Percentiles rank a stretch among this genome's conserved stretches.
Conservation (phyloP, 805 yeast species). For the Candida sphagnicola region DNA sequence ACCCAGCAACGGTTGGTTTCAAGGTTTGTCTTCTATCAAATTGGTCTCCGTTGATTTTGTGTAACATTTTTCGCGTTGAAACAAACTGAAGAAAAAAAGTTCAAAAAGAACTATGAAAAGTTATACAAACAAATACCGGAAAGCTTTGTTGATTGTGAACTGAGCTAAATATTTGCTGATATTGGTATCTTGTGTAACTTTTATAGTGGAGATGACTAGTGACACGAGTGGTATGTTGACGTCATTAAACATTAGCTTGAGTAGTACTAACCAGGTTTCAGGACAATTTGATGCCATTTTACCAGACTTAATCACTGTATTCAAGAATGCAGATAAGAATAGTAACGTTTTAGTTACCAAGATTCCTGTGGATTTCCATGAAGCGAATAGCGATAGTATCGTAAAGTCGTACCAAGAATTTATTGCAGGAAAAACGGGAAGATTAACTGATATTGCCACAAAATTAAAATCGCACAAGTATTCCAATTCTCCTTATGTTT, state of each 20-base stretch:
- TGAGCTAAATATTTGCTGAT: no score
- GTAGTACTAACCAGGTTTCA: conserved; percentile 7
- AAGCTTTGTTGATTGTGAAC: no score
- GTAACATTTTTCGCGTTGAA: conserved; percentile 1
- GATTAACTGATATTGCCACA: conserved; percentile 37
- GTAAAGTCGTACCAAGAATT: conserved; percentile 38
- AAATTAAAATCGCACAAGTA: conserved; percentile 31
- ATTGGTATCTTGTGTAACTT: no score
- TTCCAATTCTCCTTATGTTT: conserved; percentile 48
- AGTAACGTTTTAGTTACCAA: conserved; percentile 13
- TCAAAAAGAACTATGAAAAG: not conserved
- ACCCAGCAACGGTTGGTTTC: no score
- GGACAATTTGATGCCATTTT: conserved; percentile 12
- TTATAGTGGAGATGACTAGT: conserved; percentile 5
- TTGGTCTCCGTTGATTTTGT: not conserved
- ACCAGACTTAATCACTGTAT: conserved; percentile 21
- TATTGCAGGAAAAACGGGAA: conserved; percentile 22
- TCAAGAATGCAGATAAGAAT: conserved; percentile 22
- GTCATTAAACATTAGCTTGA: not conserved
- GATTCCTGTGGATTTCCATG: conserved; percentile 47
- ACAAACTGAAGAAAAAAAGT: not conserved
- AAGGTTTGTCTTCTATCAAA: no score
- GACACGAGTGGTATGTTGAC: conserved; percentile 3
- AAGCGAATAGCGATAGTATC: conserved; percentile 40
- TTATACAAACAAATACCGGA: conserved; percentile 2